Evolutionary conservation across 2,329 filamentous ascomycete genomes (phyloP), one percentile per base, ranked within the genome.

Genomic region (Arthrinium phaeospermum): DNA sequence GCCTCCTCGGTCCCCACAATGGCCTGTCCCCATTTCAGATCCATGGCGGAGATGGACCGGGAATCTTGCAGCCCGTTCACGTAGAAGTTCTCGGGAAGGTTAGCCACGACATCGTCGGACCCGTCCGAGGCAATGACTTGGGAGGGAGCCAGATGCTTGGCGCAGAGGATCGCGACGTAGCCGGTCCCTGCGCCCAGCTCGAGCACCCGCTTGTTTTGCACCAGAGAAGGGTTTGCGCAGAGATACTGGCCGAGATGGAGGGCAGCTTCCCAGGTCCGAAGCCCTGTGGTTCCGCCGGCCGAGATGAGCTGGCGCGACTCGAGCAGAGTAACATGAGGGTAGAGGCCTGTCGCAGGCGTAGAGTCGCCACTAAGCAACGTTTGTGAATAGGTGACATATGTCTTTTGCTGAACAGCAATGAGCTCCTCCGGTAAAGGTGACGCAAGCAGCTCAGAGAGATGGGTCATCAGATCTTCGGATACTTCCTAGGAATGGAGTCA

Each of bases 261-360:
- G 1, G 92, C 91, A 0, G 93, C 93, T 80, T 96, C 94, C 94
- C 93, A 96, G 0, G 94, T 96, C 46, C 93, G 88, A 34, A 93
- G 86, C 1, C 93, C 93, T 0, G 93, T 96, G 0, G 92, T 95
- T 0, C 93, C 92, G 0, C 87, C 87, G 2, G 91, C 91, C 1
- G 92, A 90, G 68, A 96, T 89, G 41, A 95, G 86, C 44, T 88
- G 87, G 3, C 90, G 89, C 45, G 91, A 91, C 82, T 95, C 93
- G 19, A 93, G 86, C 1, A 95, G 83, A 0, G 90, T 92, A 72
- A 95, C 87, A 41, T 75, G 73, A 1, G 79, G 73, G 10, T 73
- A 41, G 24, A 68, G 41, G 68, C 10, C 41, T 2, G 72, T 71
- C 27, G 68, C 49, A 53, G 27, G 24, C 45, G 67, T 69, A 45